Base-by-base conservation (phyloP, 441 rosid species). In the Corymbia calophylla region DNA sequence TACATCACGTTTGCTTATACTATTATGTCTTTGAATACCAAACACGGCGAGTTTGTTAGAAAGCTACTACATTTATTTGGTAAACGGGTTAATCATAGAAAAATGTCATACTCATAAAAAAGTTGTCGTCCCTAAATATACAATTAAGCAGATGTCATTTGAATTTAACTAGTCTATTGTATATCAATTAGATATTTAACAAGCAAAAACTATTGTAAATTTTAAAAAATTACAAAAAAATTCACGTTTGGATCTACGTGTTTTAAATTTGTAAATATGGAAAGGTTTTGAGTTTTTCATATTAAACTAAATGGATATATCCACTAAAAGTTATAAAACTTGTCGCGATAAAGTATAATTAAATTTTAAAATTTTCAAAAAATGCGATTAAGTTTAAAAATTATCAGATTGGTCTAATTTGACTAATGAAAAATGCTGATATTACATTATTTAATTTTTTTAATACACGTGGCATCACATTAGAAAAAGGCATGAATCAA, bases 331-430 rank as follows among this genome's bases (percentile, higher is more conserved):
- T 66, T 66, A 14, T 6, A 58, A 58, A 58, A 58, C 0, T 58
- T 25, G 13, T 58, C 0, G n/a, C 25, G 0, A 58, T 1, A 1
- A 29, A 62, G 9, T 14, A 0, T 62, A 66, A 66, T 0, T 66
- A 10, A 66, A 9, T 66, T 0, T 66, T 16, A 8, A n/a, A 64
- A 64, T 0, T 15, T 62, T 29, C 2, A 0, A 15, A 64, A 64
- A 8, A n/a, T 66, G 31, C 0, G 6, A 66, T 31, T n/a, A 7
- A 66, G 10, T 66, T 19, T 15, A 15, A 6, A 53, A 62, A 0
- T 62, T 62, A 0, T 0, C 70, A 16, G 13, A 6, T 0, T 13
- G 70, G 35, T 29, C 0, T 16, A 29, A 62, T 62, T 29, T 14
- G 18, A 62, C n/a, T 62, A 29, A 58, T 0, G 0, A 0, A 58